Evolutionary conservation across 331 rosid genomes (phyloP).

Genomic region (Ulmus americana): DNA sequence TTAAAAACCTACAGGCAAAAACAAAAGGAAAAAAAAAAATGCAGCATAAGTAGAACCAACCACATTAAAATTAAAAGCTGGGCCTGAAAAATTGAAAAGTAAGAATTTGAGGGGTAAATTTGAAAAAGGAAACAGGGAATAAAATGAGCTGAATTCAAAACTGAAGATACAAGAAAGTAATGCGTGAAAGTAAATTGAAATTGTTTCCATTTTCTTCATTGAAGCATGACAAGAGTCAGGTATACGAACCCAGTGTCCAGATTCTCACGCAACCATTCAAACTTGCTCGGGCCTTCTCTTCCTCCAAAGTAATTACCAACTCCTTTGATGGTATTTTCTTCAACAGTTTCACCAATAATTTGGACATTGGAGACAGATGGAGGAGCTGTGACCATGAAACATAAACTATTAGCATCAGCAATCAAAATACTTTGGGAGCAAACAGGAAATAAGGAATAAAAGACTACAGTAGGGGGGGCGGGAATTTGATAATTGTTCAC

Average conservation of each 20-base stretch:
- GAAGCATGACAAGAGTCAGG: constrained; percentile 13
- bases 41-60: background rate
- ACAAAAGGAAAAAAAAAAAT: constrained; percentile 2
- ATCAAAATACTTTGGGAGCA: background rate
- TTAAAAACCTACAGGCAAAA: too few species aligned
- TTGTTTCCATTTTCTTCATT: background rate
- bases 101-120: background rate
- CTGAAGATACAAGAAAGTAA: background rate
- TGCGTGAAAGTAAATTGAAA: constrained; percentile 7
- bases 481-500: background rate
- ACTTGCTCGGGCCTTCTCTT: constrained; percentile 98
- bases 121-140: background rate
- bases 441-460: constrained; percentile 1
- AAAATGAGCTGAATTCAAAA: constrained; percentile 16
- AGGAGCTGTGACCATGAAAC: constrained; percentile 55
- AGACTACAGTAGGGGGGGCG: background rate
- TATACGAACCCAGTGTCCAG: constrained; percentile 66
- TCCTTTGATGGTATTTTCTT: constrained; percentile 74
- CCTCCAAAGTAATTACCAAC: constrained; percentile 96
- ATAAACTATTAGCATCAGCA: constrained; percentile 7
- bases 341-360: constrained; percentile 76
- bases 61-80: background rate
- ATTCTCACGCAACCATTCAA: constrained; percentile 79
- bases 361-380: constrained; percentile 77
- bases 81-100: background rate